These are phyloP conservation scores for Phalaenopsis aphrodite DNA, from an alignment of 106 monocot species.

Conservation along the genomic window DNA sequence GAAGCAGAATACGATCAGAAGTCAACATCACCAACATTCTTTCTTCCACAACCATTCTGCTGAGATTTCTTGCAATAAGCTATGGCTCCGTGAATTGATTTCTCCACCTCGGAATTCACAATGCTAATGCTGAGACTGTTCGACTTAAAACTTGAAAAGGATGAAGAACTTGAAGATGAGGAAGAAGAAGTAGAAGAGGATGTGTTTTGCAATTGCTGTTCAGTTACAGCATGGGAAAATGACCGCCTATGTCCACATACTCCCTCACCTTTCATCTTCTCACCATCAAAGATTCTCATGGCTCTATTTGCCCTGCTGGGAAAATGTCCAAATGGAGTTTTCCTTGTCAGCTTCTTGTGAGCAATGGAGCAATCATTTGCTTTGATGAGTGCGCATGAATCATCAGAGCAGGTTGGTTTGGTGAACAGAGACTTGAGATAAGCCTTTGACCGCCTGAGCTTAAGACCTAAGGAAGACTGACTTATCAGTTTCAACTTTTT, in stretches of 20 bases:
- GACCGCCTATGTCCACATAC: constrained; percentile 39
- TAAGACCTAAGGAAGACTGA: constrained; percentile 31
- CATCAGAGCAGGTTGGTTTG: constrained; percentile 28
- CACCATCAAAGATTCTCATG: not conserved
- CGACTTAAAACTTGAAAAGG: constrained; percentile 28
- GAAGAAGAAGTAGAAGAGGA: constrained; percentile 32
- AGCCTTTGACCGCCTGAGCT: constrained; percentile 61
- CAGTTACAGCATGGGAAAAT: constrained; percentile 45
- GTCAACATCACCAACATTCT: constrained; percentile 46
- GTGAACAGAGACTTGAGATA: constrained; percentile 69
- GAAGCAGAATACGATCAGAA: constrained; percentile 27
- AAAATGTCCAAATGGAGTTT: constrained; percentile 34
- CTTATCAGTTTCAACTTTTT: constrained; percentile 59
- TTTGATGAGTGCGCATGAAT: constrained; percentile 17
- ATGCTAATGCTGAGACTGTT: constrained; percentile 62
- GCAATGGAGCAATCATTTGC: constrained; percentile 21
- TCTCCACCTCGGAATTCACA: constrained; percentile 64
- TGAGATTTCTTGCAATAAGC: constrained; percentile 87
- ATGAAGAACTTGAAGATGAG: constrained; percentile 45
- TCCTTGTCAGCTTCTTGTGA: constrained; percentile 14
- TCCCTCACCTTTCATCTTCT: constrained; percentile 21
- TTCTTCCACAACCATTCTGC: constrained; percentile 32
- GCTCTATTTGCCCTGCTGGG: constrained; percentile 7
- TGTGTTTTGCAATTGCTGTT: constrained; percentile 18
- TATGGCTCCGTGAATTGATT: constrained; percentile 72